Evolutionary conservation across 2,329 filamentous ascomycete species (phyloP).

Genomic region (Ophiostoma perfectum): DNA sequence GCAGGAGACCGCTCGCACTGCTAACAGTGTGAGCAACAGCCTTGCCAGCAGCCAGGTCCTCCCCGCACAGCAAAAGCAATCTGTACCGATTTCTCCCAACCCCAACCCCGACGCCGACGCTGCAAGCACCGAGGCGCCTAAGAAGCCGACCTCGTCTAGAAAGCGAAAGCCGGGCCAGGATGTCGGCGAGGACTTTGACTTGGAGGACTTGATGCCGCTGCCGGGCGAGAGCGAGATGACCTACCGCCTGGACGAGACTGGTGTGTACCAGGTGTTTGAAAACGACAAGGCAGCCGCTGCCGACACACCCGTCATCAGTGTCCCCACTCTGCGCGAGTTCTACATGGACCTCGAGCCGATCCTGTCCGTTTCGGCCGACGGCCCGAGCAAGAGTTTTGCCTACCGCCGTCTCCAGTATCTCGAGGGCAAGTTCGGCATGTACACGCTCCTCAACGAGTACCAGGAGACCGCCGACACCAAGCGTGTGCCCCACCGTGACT

Average conservation of each 20-base stretch:
- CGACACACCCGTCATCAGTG: conserved; percentile 65
- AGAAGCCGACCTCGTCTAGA: conserved; percentile 38
- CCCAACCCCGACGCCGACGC: neutral
- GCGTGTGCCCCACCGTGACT: conserved; percentile 93
- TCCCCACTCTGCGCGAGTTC: conserved; percentile 91
- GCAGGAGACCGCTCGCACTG: conserved; percentile 32
- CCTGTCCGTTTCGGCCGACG: conserved; percentile 84
- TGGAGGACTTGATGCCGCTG: conserved; percentile 70
- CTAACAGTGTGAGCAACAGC: conserved; percentile 32
- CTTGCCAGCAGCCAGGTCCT: conserved; percentile 44
- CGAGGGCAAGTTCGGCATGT: conserved; percentile 95
- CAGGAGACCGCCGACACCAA: conserved; percentile 98
- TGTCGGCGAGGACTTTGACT: conserved; percentile 86
- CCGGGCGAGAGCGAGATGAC: conserved; percentile 65
- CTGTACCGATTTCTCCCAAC: neutral
- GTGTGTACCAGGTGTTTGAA: conserved; percentile 91
- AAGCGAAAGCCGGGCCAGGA: conserved; percentile 80
- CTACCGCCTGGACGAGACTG: conserved; percentile 73
- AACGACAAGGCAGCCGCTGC: conserved; percentile 56
- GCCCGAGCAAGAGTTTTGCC: conserved; percentile 93
- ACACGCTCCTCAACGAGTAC: conserved; percentile 89
- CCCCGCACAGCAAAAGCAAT: conserved; percentile 28
- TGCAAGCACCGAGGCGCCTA: conserved; percentile 23
- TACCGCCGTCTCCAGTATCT: conserved; percentile 91
- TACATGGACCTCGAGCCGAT: conserved; percentile 91